phyloP scores from a whole-genome alignment of 2,329 filamentous ascomycete genomes.

The Pseudocercospora crystallina region DNA sequence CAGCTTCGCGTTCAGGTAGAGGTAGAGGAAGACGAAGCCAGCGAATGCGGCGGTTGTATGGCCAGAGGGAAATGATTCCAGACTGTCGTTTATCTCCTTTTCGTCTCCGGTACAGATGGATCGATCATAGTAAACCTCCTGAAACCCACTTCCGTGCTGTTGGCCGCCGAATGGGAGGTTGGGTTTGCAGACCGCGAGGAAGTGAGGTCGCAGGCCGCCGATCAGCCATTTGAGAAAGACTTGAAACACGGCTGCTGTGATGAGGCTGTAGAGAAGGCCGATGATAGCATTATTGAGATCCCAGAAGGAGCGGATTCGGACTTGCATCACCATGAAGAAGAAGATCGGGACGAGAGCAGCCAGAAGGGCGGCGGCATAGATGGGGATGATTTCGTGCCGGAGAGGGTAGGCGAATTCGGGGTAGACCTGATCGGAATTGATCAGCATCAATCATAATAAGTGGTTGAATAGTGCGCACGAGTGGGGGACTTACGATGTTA shows the following conservation, averaged over 20 bases:
- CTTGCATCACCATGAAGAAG: slow-evolving; percentile 64
- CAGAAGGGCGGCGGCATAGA: slow-evolving; percentile 68
- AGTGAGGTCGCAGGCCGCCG: slow-evolving; percentile 70
- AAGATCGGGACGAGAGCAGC: slow-evolving; percentile 64
- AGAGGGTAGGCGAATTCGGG: slow-evolving; percentile 71
- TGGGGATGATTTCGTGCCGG: slow-evolving; percentile 69
- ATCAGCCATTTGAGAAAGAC: slow-evolving; percentile 76
- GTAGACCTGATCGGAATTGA: slow-evolving; percentile 38
- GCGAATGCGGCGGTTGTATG: slow-evolving; percentile 73
- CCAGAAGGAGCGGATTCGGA: slow-evolving; percentile 42
- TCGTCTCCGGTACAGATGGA: slow-evolving; percentile 68
- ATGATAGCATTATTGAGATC: slow-evolving; percentile 67
- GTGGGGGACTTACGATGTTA: slow-evolving; percentile 3
- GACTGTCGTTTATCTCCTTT: slow-evolving; percentile 64
- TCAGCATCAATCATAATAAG: not conserved
- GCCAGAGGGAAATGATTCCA: slow-evolving; percentile 72
- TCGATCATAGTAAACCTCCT: slow-evolving; percentile 65
- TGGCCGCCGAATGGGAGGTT: slow-evolving; percentile 42
- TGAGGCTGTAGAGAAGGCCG: slow-evolving; percentile 68
- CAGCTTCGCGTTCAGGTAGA: slow-evolving; percentile 77
- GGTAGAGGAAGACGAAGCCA: slow-evolving; percentile 67
- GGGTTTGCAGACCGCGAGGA: slow-evolving; percentile 69
- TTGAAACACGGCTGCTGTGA: slow-evolving; percentile 72
- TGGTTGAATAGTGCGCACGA: not conserved
- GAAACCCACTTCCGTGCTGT: slow-evolving; percentile 53